Base-by-base conservation (phyloP, 805 yeast genomes). In the Suhomyces sp. region DNA sequence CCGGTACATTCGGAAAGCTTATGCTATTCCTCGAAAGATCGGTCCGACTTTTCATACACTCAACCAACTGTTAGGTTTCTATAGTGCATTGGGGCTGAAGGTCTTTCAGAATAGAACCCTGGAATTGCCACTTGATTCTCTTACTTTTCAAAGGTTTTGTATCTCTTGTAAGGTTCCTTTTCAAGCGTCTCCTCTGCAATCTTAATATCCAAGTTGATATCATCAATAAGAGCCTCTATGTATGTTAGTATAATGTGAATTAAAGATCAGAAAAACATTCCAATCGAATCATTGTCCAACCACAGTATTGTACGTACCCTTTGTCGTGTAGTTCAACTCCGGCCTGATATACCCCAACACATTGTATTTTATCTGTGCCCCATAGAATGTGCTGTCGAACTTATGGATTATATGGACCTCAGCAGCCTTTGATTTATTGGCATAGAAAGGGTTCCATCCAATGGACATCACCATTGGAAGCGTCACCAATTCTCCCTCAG, bases 391-490 rank as follows among this genome's bases (percentile, higher is more conserved):
- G 8, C 65, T 51, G 0, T 53, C 44, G 51, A 88, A 93, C 27
- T 80, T 63, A 61, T 88, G 95, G 36, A 93, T 70, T 4, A 93
- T 74, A 58, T 93, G 96, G 15, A 93, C 68, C 51, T 93, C 95
- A 3, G 93, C 95, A 0, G 95, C 81, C 60, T 86, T 87, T 48
- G 75, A 74, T 32, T 76, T 70, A 59, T 93, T 90, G 17, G 80
- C 75, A 63, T 79, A 93, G 56, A 82, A 91, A 24, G 98, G 98
- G 54, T 93, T 93, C 85, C 88, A 87, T 1, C 99, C 99, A 13
- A 93, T 72, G 6, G 96, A 86, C 86, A 91, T 83, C 6, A 93
- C 98, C 81, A 88, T 88, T 0, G 97, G 97, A 17, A 79, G 65
- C 2, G 70, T 71, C 13, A 63, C 60, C 33, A 70, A 69, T 2